Base-by-base conservation (phyloP, 371 early-diverging fungal genomes). In the Zychaea mexicana region DNA sequence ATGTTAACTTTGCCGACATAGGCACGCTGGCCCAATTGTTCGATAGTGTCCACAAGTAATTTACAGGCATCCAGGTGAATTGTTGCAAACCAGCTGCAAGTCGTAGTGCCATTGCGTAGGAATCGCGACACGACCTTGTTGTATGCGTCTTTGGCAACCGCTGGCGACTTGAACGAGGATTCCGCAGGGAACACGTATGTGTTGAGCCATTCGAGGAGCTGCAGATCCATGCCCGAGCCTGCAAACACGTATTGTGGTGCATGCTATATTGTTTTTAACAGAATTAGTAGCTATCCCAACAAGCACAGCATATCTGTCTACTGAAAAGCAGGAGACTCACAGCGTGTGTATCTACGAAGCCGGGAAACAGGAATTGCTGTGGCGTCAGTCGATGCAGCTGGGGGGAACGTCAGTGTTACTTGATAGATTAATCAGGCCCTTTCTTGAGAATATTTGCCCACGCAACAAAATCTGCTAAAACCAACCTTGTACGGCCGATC, bases 1-100 rank as follows among this genome's bases (percentile, higher is more conserved):
- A 96, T 96, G 83, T 92, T 93, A 63, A 96, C 96, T 70, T 95
- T 95, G 45, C 98, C 98, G 22, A 97, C 87, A 70, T 84, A 92
- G 17, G 92, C 96, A 49, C 98, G 91, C 73, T 97, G 96, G 2
- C 96, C 98, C 9, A 82, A 70, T 19, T 72, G 65, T 15, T 79
- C 76, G 31, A 94, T 85, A 13, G 88, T 76, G 27, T 93, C 86
- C 2, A 88, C 92, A 39, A 97, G 77, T 4, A 77, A 65, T 61
- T 90, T 81, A 65, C 85, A 85, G 2, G 91, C 84, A 10, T 88
- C 88, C 15, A 91, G 67, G 67, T 96, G 96, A 60, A 94, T 92
- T 0, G 96, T 96, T 2, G 90, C 95, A 77, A 88, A 96, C 88
- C 96, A 97, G 63, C 89, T 91, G 36, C 93, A 93, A 2, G 94